Evolutionary conservation across 352 stramenopile species (phyloP).

Genomic region (Plasmopara halstedii): DNA sequence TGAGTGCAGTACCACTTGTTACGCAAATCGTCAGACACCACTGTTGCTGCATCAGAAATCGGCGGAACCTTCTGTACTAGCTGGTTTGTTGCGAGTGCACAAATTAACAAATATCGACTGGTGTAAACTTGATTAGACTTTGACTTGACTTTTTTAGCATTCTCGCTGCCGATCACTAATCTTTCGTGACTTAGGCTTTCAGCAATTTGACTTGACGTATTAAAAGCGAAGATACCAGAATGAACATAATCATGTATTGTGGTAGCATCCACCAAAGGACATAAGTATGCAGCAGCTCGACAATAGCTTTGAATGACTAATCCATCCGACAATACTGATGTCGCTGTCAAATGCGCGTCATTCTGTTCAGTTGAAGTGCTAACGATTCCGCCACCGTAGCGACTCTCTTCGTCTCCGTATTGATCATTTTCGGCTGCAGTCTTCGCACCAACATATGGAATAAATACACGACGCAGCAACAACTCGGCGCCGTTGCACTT

Average conservation of each 20-base stretch:
- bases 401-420: constrained; percentile 56
- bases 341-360: constrained; percentile 7
- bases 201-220: constrained; percentile 6
- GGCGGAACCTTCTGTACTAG: constrained; percentile 54
- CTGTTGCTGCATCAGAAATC: constrained; percentile 25
- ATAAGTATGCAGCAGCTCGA: constrained; percentile 65
- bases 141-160: neutral
- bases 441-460: constrained; percentile 49
- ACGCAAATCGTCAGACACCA: constrained; percentile 32
- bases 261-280: constrained; percentile 38
- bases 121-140: constrained; percentile 24
- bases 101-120: constrained; percentile 64
- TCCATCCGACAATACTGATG: constrained; percentile 37
- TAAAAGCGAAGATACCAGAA: constrained; percentile 59
- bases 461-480: constrained; percentile 44
- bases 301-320: constrained; percentile 70
- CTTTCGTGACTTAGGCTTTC: constrained; percentile 12
- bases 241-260: constrained; percentile 53
- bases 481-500: constrained; percentile 53
- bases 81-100: constrained; percentile 59
- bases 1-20: constrained; percentile 60
- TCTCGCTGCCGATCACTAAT: neutral
- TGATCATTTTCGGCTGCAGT: constrained; percentile 61
- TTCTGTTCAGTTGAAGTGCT: constrained; percentile 4
- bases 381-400: constrained; percentile 21